Evolutionary conservation across 345 rosid genomes (phyloP).

Genomic region (Ailanthus altissimus): DNA sequence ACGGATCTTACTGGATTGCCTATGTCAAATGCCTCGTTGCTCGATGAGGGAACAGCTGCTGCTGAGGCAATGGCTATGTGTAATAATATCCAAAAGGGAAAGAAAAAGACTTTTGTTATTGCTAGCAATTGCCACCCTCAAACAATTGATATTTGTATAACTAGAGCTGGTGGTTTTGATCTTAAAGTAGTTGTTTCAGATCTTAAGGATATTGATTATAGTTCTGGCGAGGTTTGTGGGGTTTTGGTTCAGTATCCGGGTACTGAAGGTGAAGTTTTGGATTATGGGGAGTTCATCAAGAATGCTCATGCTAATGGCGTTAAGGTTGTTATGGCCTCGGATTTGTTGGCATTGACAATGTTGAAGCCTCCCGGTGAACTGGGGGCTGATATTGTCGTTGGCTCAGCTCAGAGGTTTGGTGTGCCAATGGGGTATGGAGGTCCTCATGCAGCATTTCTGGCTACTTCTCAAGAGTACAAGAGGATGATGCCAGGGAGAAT

Average conservation of each 20-base stretch:
- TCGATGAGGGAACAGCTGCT: constrained; percentile 96
- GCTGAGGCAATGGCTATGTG: constrained; percentile 99
- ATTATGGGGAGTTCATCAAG: constrained; percentile 81
- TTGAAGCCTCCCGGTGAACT: constrained; percentile 97
- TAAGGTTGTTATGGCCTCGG: constrained; percentile 96
- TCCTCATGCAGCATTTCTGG: constrained; percentile 97
- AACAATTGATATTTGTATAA: constrained; percentile 89
- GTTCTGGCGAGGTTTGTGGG: constrained; percentile 87
- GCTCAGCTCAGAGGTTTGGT: constrained; percentile 96
- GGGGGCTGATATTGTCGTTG: constrained; percentile 93
- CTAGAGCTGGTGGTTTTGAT: constrained; percentile 90
- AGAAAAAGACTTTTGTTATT: constrained; percentile 89
- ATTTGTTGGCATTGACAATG: constrained; percentile 87
- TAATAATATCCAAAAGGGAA: constrained; percentile 81
- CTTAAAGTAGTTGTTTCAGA: constrained; percentile 67
- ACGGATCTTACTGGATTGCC: constrained; percentile 92
- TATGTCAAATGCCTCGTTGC: constrained; percentile 92
- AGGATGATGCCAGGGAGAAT: constrained; percentile 99
- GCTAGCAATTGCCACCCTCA: constrained; percentile 90
- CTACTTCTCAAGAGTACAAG: constrained; percentile 98
- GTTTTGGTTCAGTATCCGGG: constrained; percentile 98
- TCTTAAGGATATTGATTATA: constrained; percentile 80
- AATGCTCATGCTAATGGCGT: constrained; percentile 88
- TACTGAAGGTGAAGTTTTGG: constrained; percentile 91
- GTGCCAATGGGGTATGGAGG: constrained; percentile 99